phyloP scores from a whole-genome alignment of 768 basidiomycete genomes.

The Phanerodontia chrysosporium region DNA sequence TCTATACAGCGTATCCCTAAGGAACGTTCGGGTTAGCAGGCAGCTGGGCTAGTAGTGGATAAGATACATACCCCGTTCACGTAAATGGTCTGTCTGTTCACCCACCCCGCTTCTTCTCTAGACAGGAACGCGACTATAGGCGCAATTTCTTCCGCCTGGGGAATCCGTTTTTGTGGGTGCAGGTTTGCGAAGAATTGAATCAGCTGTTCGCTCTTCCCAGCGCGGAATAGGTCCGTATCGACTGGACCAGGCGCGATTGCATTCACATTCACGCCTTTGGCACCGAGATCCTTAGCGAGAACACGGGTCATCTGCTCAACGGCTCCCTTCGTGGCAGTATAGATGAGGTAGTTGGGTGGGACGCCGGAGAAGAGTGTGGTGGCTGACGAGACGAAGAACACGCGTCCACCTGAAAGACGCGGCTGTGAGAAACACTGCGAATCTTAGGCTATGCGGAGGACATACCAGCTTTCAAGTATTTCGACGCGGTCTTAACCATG shows the following conservation, averaged over 20 bases:
- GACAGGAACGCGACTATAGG: constrained; percentile 45
- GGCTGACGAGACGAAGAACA: constrained; percentile 51
- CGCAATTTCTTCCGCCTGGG: constrained; percentile 44
- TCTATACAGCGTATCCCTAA: background rate
- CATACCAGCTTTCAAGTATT: constrained; percentile 39
- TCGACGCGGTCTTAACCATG: constrained; percentile 39
- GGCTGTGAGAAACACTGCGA: background rate
- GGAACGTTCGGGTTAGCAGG: background rate
- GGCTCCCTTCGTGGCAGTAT: constrained; percentile 50
- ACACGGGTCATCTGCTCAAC: constrained; percentile 51
- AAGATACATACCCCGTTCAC: constrained; percentile 44
- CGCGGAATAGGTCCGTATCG: constrained; percentile 46
- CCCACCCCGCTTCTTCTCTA: constrained; percentile 47
- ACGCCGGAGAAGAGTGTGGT: constrained; percentile 38
- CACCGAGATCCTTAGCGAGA: constrained; percentile 48
- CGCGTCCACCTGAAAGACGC: constrained; percentile 35
- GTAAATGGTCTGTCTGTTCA: constrained; percentile 48
- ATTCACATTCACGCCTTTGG: constrained; percentile 47
- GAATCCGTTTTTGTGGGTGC: constrained; percentile 41
- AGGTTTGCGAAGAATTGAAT: constrained; percentile 39
- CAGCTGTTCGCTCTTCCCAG: constrained; percentile 41
- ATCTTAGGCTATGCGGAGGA: background rate
- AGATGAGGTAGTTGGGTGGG: constrained; percentile 41
- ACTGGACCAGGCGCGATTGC: constrained; percentile 45
- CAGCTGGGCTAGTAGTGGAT: background rate